A percentile compares a stretch with the other conserved stretches of the same genome.
Evolutionary conservation across 2,329 filamentous ascomycete species (phyloP).

Genomic region (Colletotrichum incanum): DNA sequence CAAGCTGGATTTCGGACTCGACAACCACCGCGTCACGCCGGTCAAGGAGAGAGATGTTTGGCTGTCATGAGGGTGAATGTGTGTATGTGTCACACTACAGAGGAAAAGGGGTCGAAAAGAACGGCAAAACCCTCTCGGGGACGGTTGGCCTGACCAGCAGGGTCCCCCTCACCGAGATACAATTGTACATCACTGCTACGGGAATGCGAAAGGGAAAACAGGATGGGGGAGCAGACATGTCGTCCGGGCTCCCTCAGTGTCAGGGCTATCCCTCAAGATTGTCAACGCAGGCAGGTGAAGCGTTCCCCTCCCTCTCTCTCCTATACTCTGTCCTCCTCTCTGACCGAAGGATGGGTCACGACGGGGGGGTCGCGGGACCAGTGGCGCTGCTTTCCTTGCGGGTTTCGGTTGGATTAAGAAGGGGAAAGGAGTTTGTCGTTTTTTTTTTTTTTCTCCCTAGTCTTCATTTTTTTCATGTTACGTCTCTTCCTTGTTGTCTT

Average conservation of each 20-base stretch:
- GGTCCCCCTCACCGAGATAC: not conserved
- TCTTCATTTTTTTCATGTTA: not conserved
- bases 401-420: not conserved
- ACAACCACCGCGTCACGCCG: constrained; percentile 45
- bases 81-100: not conserved
- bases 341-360: not conserved
- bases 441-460: constrained; percentile 12
- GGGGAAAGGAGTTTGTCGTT: constrained; percentile 12
- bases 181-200: constrained; percentile 33
- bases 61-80: constrained; percentile 16
- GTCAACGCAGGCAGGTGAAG: constrained; percentile 11
- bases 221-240: constrained; percentile 15
- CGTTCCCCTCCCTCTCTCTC: constrained; percentile 9
- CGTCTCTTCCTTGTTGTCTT: constrained; percentile 2
- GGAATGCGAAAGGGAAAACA: constrained; percentile 13
- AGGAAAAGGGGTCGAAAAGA: not conserved
- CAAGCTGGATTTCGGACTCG: constrained; percentile 66
- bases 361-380: not conserved
- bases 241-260: constrained; percentile 8
- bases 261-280: constrained; percentile 18
- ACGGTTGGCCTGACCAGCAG: not conserved
- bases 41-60: constrained; percentile 50
- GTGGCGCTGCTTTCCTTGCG: constrained; percentile 17
- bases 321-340: not conserved
- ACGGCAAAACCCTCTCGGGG: not conserved